Percentiles rank a stretch among this genome's conserved stretches.
These are phyloP conservation scores for Alternaria triticina DNA, from an alignment of 2,329 filamentous ascomycete genomes.

Conservation along the genomic window DNA sequence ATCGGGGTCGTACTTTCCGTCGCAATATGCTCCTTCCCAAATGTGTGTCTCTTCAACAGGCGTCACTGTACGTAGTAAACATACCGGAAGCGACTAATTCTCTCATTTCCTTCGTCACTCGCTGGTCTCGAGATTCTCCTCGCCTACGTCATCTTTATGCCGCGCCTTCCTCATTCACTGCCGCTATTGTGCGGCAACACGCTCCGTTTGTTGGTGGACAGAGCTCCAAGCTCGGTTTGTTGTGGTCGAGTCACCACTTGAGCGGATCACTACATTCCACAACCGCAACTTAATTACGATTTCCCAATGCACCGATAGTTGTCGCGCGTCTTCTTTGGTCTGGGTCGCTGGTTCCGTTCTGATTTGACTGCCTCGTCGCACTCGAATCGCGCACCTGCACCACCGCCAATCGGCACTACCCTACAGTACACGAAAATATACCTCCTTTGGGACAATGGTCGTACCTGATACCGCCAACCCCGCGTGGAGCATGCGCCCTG, in stretches of 20 bases:
- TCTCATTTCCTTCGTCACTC: background rate
- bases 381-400: background rate
- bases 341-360: background rate
- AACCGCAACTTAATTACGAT: background rate
- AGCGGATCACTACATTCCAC: background rate
- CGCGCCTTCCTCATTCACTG: slow-evolving; percentile 12
- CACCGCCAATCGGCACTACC: background rate
- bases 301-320: background rate
- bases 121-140: background rate
- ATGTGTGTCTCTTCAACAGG: background rate
- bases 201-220: slow-evolving; percentile 19
- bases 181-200: slow-evolving; percentile 5
- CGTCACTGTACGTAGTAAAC: background rate
- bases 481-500: slow-evolving; percentile 7
- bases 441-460: background rate
- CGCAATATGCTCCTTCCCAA: background rate
- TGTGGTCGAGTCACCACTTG: background rate
- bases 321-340: background rate
- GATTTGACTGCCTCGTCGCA: background rate
- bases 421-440: background rate
- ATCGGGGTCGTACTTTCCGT: background rate
- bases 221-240: background rate
- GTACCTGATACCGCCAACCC: background rate
- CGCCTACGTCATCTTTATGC: slow-evolving; percentile 15
- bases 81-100: background rate